Conservation (phyloP, 192 early-diverging fungal genomes). For the Lobosporangium transversale region DNA sequence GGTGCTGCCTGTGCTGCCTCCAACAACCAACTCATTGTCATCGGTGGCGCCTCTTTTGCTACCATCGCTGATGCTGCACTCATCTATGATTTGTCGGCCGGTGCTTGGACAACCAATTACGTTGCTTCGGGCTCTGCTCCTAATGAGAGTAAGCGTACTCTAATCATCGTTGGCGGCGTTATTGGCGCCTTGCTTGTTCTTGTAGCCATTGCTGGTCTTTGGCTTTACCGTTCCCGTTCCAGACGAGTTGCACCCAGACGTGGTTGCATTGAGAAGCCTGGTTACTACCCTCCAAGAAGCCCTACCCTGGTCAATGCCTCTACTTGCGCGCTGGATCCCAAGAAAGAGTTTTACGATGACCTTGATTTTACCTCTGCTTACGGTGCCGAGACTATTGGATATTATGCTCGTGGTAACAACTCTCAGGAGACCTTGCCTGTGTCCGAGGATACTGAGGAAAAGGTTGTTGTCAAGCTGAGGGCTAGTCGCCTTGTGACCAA, state of each 20-base stretch:
- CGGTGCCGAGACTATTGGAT: not conserved
- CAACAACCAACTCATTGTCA: conserved; percentile 1
- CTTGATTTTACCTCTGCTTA: not conserved
- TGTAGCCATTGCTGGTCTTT: not conserved
- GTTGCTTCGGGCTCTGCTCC: not conserved
- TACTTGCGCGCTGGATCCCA: not conserved
- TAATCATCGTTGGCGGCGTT: not conserved
- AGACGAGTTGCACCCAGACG: not conserved
- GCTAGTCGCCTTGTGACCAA: not conserved
- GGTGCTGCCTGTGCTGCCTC: conserved; percentile 14
- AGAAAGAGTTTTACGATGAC: not conserved
- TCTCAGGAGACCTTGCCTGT: not conserved
- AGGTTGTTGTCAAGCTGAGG: not conserved
- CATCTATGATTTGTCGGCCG: not conserved
- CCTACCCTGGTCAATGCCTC: not conserved
- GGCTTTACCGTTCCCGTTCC: not conserved
- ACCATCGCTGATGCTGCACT: not conserved
- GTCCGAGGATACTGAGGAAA: not conserved
- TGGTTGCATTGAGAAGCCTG: not conserved
- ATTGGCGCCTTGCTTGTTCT: not conserved
- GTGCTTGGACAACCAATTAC: not conserved
- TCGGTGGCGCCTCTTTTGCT: not conserved
- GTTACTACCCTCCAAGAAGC: not conserved
- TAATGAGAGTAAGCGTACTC: not conserved
- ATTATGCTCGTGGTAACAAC: not conserved